These are phyloP conservation scores for Fusarium sublunatum DNA, from an alignment of 2,329 filamentous ascomycete species.

Conservation along the genomic window DNA sequence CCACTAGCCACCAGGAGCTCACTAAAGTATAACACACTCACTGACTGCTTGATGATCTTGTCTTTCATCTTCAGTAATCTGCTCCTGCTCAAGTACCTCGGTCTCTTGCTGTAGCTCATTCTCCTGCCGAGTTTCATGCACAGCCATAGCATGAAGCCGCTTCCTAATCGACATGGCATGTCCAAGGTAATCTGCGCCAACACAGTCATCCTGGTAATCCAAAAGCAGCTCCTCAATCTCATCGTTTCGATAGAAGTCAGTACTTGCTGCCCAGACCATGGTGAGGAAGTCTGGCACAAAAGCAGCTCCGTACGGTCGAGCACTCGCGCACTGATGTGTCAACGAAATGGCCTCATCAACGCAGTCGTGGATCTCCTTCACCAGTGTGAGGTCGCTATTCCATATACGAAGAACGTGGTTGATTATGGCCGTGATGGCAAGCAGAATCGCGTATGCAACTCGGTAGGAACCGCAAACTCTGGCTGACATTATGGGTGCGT, in stretches of 20 bases:
- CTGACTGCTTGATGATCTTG: neutral
- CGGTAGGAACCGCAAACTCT: slow-evolving; percentile 14
- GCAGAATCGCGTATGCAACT: slow-evolving; percentile 25
- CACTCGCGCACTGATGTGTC: slow-evolving; percentile 17
- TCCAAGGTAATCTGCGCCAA: slow-evolving; percentile 27
- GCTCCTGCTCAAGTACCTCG: neutral
- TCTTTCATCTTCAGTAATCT: neutral
- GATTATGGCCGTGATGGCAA: slow-evolving; percentile 21
- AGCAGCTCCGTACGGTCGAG: slow-evolving; percentile 31
- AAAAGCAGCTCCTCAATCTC: slow-evolving; percentile 25
- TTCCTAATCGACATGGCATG: slow-evolving; percentile 26
- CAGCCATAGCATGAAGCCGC: slow-evolving; percentile 24
- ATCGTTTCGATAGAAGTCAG: slow-evolving; percentile 12
- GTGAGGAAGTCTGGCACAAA: slow-evolving; percentile 34
- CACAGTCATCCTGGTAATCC: slow-evolving; percentile 34
- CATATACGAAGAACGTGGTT: slow-evolving; percentile 30
- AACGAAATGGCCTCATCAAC: slow-evolving; percentile 31
- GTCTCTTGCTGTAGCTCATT: neutral
- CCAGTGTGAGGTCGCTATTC: neutral
- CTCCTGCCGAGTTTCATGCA: neutral
- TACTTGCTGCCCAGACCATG: slow-evolving; percentile 28
- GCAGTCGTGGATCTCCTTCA: slow-evolving; percentile 7
- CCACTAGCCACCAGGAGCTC: too few species aligned
- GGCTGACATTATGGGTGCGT: neutral
- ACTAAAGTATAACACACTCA: slow-evolving; percentile 11